phyloP scores from a whole-genome alignment of 129 eudicot species.

The Flaveria brownii region DNA sequence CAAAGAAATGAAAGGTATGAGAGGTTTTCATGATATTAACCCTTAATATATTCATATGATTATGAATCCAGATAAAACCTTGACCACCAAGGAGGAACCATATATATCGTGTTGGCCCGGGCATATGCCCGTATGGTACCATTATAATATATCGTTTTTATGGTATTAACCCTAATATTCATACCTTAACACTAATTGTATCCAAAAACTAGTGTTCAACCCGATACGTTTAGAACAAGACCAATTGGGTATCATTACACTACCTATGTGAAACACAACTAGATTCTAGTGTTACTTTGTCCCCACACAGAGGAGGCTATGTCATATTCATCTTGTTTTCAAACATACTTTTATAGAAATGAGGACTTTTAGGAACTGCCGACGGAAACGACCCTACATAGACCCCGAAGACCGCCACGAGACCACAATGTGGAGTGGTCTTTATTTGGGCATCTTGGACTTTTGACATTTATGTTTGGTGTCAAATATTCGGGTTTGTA shows the following conservation, averaged over 20 bases:
- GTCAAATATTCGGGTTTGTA: background rate
- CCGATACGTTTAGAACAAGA: too few relatives aligned
- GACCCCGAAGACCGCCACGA: constrained; percentile 22
- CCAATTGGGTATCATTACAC: background rate
- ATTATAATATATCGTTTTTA: too few relatives aligned
- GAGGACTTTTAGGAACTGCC: constrained; percentile 20
- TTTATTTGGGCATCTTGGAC: constrained; percentile 29
- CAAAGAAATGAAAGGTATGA: too few relatives aligned
- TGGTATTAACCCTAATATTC: too few relatives aligned
- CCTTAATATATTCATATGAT: too few relatives aligned
- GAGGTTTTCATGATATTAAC: too few relatives aligned
- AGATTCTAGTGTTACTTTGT: constrained; percentile 7
- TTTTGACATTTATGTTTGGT: constrained; percentile 22
- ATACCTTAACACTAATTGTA: too few relatives aligned
- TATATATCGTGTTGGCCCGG: too few relatives aligned
- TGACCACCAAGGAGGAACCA: too few relatives aligned
- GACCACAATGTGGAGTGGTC: constrained; percentile 14
- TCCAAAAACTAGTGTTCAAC: too few relatives aligned
- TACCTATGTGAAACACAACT: background rate
- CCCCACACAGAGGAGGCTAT: background rate
- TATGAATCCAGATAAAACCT: too few relatives aligned
- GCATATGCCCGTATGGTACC: too few relatives aligned
- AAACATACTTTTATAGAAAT: background rate
- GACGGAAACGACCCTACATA: background rate
- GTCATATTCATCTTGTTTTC: constrained; percentile 22